Base-by-base conservation (phyloP, 768 basidiomycete genomes). In the Paxillus ammoniavirescens region DNA sequence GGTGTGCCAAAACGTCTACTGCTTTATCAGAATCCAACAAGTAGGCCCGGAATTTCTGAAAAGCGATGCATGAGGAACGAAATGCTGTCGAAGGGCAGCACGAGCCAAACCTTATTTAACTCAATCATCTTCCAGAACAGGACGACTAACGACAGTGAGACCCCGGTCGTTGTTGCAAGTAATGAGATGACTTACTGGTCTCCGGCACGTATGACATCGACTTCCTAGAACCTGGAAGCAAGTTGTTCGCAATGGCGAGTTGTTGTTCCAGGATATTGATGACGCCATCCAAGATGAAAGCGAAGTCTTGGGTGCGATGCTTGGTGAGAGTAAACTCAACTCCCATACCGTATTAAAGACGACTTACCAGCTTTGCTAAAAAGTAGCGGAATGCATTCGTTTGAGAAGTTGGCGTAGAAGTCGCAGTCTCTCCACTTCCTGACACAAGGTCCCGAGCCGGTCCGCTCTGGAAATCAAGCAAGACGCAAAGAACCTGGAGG, bases 371-470 rank as follows among this genome's bases (percentile, higher is more conserved):
- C 69, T 97, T 97, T 58, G 92, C 87, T 47, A 97, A 70, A 69
- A 95, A 98, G 70, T 93, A 93, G 47, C 91, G 79, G 69, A 97
- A 99, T 2, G 92, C 83, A 65, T 99, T 98, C 14, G 89, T 87
- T 61, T 80, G 80, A 10, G 80, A 70, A 1, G 83, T 83, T 1
- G 89, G 87, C 1, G 74, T 65, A 13, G 71, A 70, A 17, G 59
- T 61, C n/a, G 74, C 72, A 3, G 61, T 64, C 12, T 86, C 86
- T 17, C 70, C 79, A 12, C 56, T 65, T 23, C 66, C 74, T n/a
- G 66, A 58, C 5, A 72, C 55, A 30, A 66, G 63, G 58, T 92
- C 90, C 55, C 80, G 76, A 9, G 89, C 88, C 23, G 76, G 76
- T 4, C 87, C 89, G 56, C 89, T 82, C 65, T 93, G 91, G 66